Evolutionary conservation across 2,329 filamentous ascomycete species (phyloP), one percentile per base, ranked within the genome.

Genomic region (Chaetomium strumarium): DNA sequence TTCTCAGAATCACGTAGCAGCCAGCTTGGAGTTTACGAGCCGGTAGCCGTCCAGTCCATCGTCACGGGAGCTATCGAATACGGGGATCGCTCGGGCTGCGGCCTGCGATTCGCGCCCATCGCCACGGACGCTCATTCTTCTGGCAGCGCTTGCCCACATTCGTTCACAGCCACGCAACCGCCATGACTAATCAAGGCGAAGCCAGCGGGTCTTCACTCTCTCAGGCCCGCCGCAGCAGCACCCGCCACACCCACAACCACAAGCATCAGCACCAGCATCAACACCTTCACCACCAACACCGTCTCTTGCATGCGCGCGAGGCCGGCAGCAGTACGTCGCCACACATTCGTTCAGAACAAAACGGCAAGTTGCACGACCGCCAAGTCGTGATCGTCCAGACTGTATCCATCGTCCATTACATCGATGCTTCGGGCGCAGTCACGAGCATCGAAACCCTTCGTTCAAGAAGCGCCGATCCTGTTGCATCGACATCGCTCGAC

Each of bases 381-480:
- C 57, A 65, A 61, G 66, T 70, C 60, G 66, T 77, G 60, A 68
- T 82, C 61, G 69, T 80, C 49, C 72, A 79, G 64, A 81, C 79
- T 60, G 67, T 82, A 57, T 79, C 77, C 24, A 69, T 81, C 63
- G 65, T 81, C 51, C 73, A 80, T 58, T 62, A 77, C 55, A 72
- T 80, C 56, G 76, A 81, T 65, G 66, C 67, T 42, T 63, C 65
- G 41, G 78, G 78, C 55, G 70, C 68, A 29, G 68, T 73, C 45
- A 62, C 79, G 42, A 65, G 70, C 47, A 63, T 74, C 19, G 66
- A 72, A 53, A 81, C 78, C 31, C 58, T 73, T 50, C 66, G 62
- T 58, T 67, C 68, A 8, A 13, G 5, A 13, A n/a, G n/a, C 8
- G 13, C 34, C 38, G 57, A 68, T 42, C 64, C 72, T 36, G 65